Evolutionary conservation across 1,284 basidiomycete species (phyloP), one percentile per base, ranked within the genome.

Genomic region (Cystobasidium pallidum): DNA sequence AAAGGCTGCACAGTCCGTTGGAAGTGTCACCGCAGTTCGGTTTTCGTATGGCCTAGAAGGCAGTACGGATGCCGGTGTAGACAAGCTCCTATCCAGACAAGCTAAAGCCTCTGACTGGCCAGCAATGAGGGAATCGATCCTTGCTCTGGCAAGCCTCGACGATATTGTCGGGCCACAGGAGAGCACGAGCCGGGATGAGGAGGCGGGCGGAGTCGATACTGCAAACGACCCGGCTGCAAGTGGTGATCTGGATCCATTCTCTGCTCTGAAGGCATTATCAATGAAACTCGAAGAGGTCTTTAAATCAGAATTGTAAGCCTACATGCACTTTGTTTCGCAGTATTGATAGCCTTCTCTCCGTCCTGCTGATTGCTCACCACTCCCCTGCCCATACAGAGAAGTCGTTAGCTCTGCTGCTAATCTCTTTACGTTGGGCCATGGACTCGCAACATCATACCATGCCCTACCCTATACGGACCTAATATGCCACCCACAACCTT

Each of bases 11-110:
- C 30, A 36, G 24, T 26, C n/a, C 4, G 32, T 51, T n/a, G 45
- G 45, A 17, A 6, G 13, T 10, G 30, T 71, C 28, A 41, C 54
- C 7, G 68, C 59, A 8, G 68, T 57, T 17, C 26, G 68, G 17
- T 71, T 71, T 49, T 71, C 68, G 2, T 71, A 71, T 32, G 68
- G 68, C 15, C 24, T 71, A 0, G 68, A 71, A 55, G 68, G 68
- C 19, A 63, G 49, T 43, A 71, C 68, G n/a, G 68, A 71, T 45
- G n/a, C 47, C 17, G 68, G 68, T 3, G 52, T 71, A 8, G 68
- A 71, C 49, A 71, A 71, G 49, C 52, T 71, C 13, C 51, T 71
- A 3, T 71, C 68, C n/a, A 36, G 34, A 34, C 68, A 71, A 57
- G 68, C 59, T 2, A 64, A 64, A 43, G 68, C 43, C 4, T 15